Evolutionary conservation across 2,329 filamentous ascomycete species (phyloP), one percentile per base, ranked within the genome.

Genomic region (Endoconidiophora polonica): DNA sequence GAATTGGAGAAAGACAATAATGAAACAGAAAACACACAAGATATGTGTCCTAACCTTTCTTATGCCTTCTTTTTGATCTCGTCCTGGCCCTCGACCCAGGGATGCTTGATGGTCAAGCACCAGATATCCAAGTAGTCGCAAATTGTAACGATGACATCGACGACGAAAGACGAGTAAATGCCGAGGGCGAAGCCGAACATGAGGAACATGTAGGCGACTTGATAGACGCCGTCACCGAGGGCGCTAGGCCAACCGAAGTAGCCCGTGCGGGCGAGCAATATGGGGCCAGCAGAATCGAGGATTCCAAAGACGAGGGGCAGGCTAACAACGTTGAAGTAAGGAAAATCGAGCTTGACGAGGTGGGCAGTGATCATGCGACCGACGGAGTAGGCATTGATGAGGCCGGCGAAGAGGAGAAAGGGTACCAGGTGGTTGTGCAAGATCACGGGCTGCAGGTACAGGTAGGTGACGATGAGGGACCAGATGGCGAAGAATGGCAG

Each of bases 71-170:
- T 72, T 58, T 70, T 68, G 26, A 61, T 67, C 36, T 61, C 63
- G 40, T 61, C 63, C 29, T 39, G 23, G 12, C 57, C 65, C 58
- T 75, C 72, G 22, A 71, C 67, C 55, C 73, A 71, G 20, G 76
- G 77, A 58, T 96, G 81, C 74, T 98, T 98, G 68, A 98, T 98
- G 1, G 85, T 94, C 62, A 98, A 70, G 62, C 91, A 98, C 86
- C 87, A 96, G 57, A 98, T 98, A 62, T 98, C 91, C 54, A 96
- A 73, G 63, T 94, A 94, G 63, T 98, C 91, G 67, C 91, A 98
- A 58, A 98, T 96, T 26, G 86, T 93, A 53, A 91, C 86, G 57
- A 98, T 95, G 51, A 96, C 88, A 62, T 96, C 91, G 29, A 94
- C 84, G 51, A 96, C 86, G 63, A 98, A 98, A 64, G 87, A 94